Evolutionary conservation across 2,329 filamentous ascomycete genomes (phyloP).

Genomic region (Neopestalotiopsis sp.): DNA sequence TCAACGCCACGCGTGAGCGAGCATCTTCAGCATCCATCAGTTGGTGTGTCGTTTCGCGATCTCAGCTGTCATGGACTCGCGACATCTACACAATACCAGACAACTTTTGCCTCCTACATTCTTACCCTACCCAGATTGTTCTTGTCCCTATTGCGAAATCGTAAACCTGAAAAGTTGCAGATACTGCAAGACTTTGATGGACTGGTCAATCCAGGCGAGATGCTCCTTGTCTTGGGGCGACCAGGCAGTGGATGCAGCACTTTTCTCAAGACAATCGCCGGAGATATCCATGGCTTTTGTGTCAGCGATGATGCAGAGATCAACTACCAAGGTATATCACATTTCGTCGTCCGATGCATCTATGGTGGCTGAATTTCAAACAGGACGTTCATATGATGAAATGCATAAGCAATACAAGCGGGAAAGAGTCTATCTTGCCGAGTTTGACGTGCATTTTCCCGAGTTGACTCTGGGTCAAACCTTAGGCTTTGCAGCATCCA

Average conservation of each 20-base stretch:
- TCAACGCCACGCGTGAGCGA: too few relatives aligned
- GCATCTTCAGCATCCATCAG: too few relatives aligned
- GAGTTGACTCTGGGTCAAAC: constrained; percentile 66
- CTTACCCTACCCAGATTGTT: too few relatives aligned
- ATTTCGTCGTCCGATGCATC: too few relatives aligned
- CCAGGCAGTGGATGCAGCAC: constrained; percentile 31
- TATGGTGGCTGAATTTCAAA: too few relatives aligned
- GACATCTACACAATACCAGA: too few relatives aligned
- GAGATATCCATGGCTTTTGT: constrained; percentile 12
- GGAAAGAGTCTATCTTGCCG: constrained; percentile 30
- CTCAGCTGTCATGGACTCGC: too few relatives aligned
- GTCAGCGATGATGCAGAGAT: not conserved
- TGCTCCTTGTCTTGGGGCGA: constrained; percentile 28
- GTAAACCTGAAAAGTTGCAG: too few relatives aligned
- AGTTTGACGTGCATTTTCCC: constrained; percentile 53
- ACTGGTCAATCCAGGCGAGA: constrained; percentile 22
- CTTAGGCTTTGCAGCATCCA: constrained; percentile 63
- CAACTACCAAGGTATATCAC: too few relatives aligned
- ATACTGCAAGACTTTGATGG: not conserved
- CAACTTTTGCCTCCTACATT: too few relatives aligned
- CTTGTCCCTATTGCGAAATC: too few relatives aligned
- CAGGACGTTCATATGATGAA: constrained; percentile 22
- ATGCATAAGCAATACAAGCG: constrained; percentile 3
- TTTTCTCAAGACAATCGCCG: constrained; percentile 27
- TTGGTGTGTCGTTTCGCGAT: too few relatives aligned